phyloP scores from a whole-genome alignment of 192 early-diverging fungal genomes.

The Backusella macrospora region DNA sequence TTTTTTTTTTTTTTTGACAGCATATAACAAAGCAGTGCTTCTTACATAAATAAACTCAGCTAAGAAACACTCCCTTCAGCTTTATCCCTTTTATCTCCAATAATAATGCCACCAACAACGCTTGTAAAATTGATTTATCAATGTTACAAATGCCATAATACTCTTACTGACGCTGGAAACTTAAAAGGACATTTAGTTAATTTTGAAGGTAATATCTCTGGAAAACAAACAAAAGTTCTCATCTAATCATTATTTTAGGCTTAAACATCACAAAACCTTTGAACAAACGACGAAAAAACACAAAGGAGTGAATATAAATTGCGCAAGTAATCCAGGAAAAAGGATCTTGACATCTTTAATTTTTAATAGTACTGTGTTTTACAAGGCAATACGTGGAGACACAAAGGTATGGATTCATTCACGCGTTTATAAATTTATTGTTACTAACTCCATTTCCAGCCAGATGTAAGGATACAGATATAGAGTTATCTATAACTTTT shows the following conservation, averaged over 20 bases:
- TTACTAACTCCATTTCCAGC: slow-evolving; percentile 19
- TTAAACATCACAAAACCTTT: neutral
- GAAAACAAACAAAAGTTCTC: neutral
- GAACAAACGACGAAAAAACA: slow-evolving; percentile 14
- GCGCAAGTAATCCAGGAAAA: slow-evolving; percentile 9
- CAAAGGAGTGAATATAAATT: slow-evolving; percentile 10
- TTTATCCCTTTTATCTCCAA: slow-evolving; percentile 8
- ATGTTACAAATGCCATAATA: neutral
- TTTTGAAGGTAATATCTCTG: neutral
- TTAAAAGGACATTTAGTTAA: neutral
- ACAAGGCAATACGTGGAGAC: slow-evolving; percentile 6
- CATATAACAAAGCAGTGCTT: too few species aligned
- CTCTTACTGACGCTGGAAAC: neutral
- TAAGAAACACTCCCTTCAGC: neutral
- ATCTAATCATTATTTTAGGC: neutral
- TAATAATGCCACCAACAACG: neutral
- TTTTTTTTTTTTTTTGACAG: too few species aligned
- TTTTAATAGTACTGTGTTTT: slow-evolving; percentile 10
- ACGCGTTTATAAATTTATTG: slow-evolving; percentile 18
- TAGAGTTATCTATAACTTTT: too few species aligned
- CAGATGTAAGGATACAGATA: too few species aligned
- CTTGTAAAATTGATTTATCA: neutral
- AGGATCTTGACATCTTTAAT: slow-evolving; percentile 9
- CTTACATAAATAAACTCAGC: too few species aligned
- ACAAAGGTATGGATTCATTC: slow-evolving; percentile 15